A percentile compares a stretch with the other conserved stretches of the same genome.
Conservation (phyloP, 352 stramenopile genomes). For the Phytopythium cucurbitacearum region DNA sequence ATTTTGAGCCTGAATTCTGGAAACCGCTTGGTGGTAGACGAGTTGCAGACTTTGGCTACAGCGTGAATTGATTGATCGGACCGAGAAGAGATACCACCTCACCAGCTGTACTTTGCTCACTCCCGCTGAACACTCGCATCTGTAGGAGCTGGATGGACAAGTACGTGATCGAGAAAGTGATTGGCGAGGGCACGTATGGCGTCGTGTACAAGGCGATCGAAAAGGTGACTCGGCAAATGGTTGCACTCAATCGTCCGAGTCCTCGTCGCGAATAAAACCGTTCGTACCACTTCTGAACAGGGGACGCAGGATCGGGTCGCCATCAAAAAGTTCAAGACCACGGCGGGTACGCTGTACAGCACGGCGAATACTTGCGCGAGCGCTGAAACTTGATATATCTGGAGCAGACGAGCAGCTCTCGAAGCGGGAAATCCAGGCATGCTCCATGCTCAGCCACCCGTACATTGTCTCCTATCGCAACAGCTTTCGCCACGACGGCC, state of each 20-base stretch:
- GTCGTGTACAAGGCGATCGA: conserved; percentile 77
- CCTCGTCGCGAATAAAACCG: too few species aligned
- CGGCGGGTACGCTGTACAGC: conserved; percentile 22
- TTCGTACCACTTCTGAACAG: conserved; percentile 12
- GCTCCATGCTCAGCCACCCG: conserved; percentile 77
- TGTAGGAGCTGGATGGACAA: conserved; percentile 49
- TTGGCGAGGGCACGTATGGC: conserved; percentile 81
- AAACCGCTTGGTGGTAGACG: too few species aligned
- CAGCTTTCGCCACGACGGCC: conserved; percentile 73
- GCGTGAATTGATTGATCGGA: neutral
- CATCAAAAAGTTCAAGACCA: conserved; percentile 84
- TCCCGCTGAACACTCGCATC: neutral
- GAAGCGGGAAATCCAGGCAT: conserved; percentile 77
- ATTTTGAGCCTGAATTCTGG: neutral
- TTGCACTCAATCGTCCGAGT: neutral
- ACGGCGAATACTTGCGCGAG: neutral
- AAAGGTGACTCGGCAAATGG: conserved; percentile 32
- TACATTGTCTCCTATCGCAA: conserved; percentile 82
- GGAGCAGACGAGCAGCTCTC: conserved; percentile 63
- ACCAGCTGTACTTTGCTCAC: neutral
- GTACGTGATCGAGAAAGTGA: conserved; percentile 76
- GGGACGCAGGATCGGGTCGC: conserved; percentile 59
- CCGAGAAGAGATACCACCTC: conserved; percentile 1
- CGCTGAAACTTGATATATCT: neutral
- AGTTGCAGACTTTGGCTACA: neutral